Base-by-base conservation (phyloP, 345 rosid species). In the Citrus trifoliata region DNA sequence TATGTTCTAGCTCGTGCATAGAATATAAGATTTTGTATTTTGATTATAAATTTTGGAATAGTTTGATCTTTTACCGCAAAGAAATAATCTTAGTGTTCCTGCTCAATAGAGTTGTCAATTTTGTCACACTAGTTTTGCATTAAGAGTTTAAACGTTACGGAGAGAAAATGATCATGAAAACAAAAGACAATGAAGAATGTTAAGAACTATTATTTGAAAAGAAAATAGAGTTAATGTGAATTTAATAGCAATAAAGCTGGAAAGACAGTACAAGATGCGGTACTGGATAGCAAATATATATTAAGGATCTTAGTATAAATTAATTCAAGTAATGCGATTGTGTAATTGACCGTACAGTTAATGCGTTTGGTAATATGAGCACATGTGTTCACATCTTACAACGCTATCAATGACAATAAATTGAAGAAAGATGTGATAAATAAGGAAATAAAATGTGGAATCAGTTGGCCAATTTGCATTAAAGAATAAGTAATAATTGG, bases 401-500 rank as follows among this genome's bases (percentile, higher is more conserved):
- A 35, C 25, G 32, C 32, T 7, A 48, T n/a, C 9, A 73, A 6
- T n/a, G 12, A 73, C 18, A 59, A 40, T 73, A 14, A 56, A 74
- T 58, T 19, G 22, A 38, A 74, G 65, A 37, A 60, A 38, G 62
- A 77, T 37, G 40, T 46, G 24, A 42, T n/a, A 32, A 61, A 33
- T 33, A 37, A 21, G 55, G 65, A 59, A 79, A 58, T 16, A 59
- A 59, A 76, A 38, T 38, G 59, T 22, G 53, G 14, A 40, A 12
- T 42, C 58, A 9, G 4, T 42, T 46, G 61, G 68, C 25, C 70
- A 16, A 56, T 13, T 42, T 46, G 70, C 10, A 32, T 19, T 59
- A 75, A 74, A 78, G 9, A 70, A 75, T 37, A 56, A 55, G 53
- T 13, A 62, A 63, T 24, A 19, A 24, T 42, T 46, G 51, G 73